These are phyloP conservation scores for Plenodomus lindquistii DNA, from an alignment of 2,329 filamentous ascomycete species.

Conservation along the genomic window DNA sequence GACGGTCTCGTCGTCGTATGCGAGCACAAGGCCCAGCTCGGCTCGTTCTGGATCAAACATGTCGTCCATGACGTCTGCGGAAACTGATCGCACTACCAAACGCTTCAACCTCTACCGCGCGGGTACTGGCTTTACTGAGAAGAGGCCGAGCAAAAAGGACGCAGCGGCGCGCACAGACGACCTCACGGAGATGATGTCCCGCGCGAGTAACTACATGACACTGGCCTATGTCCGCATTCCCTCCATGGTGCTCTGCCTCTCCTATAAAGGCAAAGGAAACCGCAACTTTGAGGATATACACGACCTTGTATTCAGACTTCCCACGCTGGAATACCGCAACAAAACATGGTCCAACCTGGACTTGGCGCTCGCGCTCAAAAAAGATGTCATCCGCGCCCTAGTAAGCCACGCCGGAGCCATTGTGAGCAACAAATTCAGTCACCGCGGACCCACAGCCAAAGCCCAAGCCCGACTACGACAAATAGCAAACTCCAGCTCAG, in stretches of 20 bases:
- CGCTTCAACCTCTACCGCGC: constrained; percentile 44
- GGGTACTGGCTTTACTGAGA: constrained; percentile 51
- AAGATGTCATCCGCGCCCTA: constrained; percentile 88
- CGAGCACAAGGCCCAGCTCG: constrained; percentile 33
- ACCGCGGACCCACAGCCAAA: constrained; percentile 79
- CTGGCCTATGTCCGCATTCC: constrained; percentile 94
- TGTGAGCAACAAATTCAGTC: constrained; percentile 94
- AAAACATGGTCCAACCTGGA: constrained; percentile 99
- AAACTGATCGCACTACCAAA: constrained; percentile 42
- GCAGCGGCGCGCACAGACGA: constrained; percentile 77
- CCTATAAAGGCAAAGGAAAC: constrained; percentile 94
- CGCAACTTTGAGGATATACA: constrained; percentile 97
- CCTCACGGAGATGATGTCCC: constrained; percentile 92
- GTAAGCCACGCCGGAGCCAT: constrained; percentile 96
- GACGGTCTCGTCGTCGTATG: constrained; percentile 9
- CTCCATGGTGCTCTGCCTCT: constrained; percentile 91
- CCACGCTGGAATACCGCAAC: constrained; percentile 93
- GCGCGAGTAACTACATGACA: constrained; percentile 97
- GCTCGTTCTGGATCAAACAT: constrained; percentile 31
- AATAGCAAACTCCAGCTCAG: constrained; percentile 75
- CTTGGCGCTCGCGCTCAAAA: constrained; percentile 88
- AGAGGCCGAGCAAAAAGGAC: constrained; percentile 49
- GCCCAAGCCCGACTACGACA: constrained; percentile 81
- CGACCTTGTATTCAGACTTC: constrained; percentile 95
- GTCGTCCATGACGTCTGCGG: constrained; percentile 25